Percentiles rank a stretch among this genome's conserved stretches.
phyloP scores from a whole-genome alignment of 1,284 basidiomycete species.

The Trichosporon faecale region DNA sequence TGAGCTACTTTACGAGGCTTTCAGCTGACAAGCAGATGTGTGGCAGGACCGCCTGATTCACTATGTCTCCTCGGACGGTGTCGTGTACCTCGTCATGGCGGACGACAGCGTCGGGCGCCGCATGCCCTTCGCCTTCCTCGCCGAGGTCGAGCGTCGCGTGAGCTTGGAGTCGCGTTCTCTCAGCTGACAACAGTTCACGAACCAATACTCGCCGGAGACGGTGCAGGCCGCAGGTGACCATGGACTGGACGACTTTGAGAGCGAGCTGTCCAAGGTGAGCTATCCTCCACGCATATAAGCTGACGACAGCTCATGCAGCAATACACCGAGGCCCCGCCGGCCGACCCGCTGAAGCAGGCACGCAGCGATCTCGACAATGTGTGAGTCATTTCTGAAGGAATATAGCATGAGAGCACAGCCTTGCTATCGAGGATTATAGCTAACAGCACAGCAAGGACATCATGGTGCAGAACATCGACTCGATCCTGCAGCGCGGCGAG shows the following conservation, averaged over 20 bases:
- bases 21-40: constrained; percentile 57
- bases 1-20: neutral
- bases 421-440: neutral
- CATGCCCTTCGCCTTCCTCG: constrained; percentile 90
- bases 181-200: constrained; percentile 57
- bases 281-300: neutral
- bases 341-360: constrained; percentile 86
- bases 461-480: constrained; percentile 93
- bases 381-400: constrained; percentile 29
- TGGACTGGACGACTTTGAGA: constrained; percentile 53
- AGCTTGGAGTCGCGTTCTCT: constrained; percentile 18
- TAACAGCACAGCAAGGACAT: constrained; percentile 67
- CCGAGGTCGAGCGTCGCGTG: constrained; percentile 74
- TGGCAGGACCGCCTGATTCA: constrained; percentile 97
- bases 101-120: constrained; percentile 84
- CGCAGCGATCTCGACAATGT: constrained; percentile 88
- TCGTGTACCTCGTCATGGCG: constrained; percentile 88
- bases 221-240: constrained; percentile 52
- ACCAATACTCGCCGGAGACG: constrained; percentile 53
- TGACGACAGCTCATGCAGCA: constrained; percentile 65
- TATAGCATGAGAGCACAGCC: neutral
- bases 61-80: constrained; percentile 82
- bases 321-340: constrained; percentile 83
- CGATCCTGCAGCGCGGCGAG: constrained; percentile 87
- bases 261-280: constrained; percentile 51